Evolutionary conservation across 768 basidiomycete species (phyloP), one percentile per base, ranked within the genome.

Genomic region (Royoungia palumana): DNA sequence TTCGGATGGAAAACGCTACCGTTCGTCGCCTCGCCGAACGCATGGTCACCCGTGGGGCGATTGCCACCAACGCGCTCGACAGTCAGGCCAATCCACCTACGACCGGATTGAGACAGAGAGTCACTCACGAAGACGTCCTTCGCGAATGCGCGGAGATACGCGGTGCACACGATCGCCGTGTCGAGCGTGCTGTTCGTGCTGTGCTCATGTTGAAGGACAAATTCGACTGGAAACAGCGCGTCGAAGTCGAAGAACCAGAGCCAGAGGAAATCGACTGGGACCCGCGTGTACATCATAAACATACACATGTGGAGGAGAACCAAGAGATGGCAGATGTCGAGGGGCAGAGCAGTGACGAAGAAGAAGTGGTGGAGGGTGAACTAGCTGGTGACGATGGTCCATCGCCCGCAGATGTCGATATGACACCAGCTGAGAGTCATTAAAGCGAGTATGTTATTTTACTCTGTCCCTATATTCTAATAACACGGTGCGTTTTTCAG

Each of bases 171-270:
- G 89, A 93, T 65, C 73, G 71, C 39, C 77, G 88, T 6, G 85
- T 85, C 3, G 87, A 89, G 50, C 75, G 89, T 11, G 89, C 89
- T 0, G 76, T 85, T n/a, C 74, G 83, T 36, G 89, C 90, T 0
- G 89, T 93, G 10, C 75, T 74, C 34, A 83, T 92, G 78, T 70
- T 92, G 8, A 71, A 78, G 49, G 89, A 92, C 47, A 85, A 81
- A 65, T 91, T 84, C 62, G 87, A 91, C 40, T 89, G 88, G 85
- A 83, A 83, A 63, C 79, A 82, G 55, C 75, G 89, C n/a, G 85
- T 91, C 19, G 82, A 80, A 51, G 87, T 89, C 12, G 83, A 85
- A 58, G 79, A 81, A 13, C 87, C 87, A 54, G 87, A 89, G 64
- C 86, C 85, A 4, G 86, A 89, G 56, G 88, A 89, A 53, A 67